Base-by-base conservation (phyloP, 2,329 filamentous ascomycete species). In the Penicillium janthinellum region DNA sequence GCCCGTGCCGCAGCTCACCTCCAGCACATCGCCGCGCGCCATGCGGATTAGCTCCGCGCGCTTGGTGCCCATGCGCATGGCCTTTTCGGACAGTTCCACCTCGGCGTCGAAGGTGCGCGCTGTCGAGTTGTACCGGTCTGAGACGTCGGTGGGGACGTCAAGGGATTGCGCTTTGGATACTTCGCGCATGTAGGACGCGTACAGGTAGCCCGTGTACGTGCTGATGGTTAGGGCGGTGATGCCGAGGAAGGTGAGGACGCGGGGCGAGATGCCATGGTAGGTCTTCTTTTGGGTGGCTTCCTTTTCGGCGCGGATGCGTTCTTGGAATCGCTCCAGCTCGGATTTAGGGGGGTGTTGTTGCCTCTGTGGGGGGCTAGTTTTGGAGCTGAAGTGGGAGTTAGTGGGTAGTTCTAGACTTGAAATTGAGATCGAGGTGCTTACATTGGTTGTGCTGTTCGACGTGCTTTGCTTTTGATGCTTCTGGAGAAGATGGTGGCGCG, bases 1-100 rank as follows among this genome's bases (percentile, higher is more conserved):
- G 3, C 81, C 81, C 1, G 81, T 83, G n/a, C 81, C 81, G 44
- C 76, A 80, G 61, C 78, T 79, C 41, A 82, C 79, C 67, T 83
- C 81, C 5, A 83, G 72, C 7, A 82, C 79, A 62, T 83, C 66
- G 1, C 81, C 81, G 20, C 73, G 70, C 3, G 80, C 80, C 59
- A 73, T 70, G 7, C 68, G 65, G n/a, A 78, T 70, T 2, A 83
- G 71, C 39, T 77, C 72, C 28, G 71, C 71, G n/a, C 81, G 74
- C 61, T 78, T 76, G 38, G 64, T 64, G 17, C 73, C 73, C 56
- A 82, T 56, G 1, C 77, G 67, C 74, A 79, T 80, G 2, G 77
- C 64, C 56, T 69, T 75, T 64, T 83, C 81, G 1, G 75, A 74
- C 53, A 76, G 63, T 20, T 79, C 77, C 37, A 83, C 78, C 54